A percentile compares a stretch with the other conserved stretches of the same genome.
These are phyloP conservation scores for Talaromyces liani DNA, from an alignment of 495 filamentous ascomycete genomes.

Conservation along the genomic window DNA sequence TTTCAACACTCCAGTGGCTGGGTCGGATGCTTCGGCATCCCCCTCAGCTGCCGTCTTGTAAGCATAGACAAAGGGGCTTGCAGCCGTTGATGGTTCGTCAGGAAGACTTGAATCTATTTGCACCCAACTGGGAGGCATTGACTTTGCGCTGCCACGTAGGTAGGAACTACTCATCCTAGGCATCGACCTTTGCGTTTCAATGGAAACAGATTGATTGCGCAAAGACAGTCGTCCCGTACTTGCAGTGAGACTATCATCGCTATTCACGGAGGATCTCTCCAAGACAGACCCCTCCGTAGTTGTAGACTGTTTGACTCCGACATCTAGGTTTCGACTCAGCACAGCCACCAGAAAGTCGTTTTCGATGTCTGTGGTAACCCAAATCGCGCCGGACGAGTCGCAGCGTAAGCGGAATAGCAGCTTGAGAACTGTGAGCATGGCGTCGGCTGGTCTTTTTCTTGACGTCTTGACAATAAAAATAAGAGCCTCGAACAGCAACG, in stretches of 20 bases:
- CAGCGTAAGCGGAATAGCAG: slow-evolving; percentile 78
- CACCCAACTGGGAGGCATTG: slow-evolving; percentile 49
- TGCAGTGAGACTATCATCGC: slow-evolving; percentile 9
- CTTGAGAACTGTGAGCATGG: slow-evolving; percentile 74
- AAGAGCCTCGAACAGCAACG: slow-evolving; percentile 32
- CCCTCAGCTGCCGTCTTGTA: slow-evolving; percentile 14
- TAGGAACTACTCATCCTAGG: slow-evolving; percentile 14
- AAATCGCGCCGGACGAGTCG: slow-evolving; percentile 66
- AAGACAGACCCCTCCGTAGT: background rate
- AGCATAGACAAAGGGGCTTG: slow-evolving; percentile 39
- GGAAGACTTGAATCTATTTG: slow-evolving; percentile 43
- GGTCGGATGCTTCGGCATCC: slow-evolving; percentile 18
- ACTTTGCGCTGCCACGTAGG: slow-evolving; percentile 29
- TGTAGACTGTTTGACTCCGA: slow-evolving; percentile 19
- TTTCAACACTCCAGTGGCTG: slow-evolving; percentile 39
- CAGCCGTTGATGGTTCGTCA: slow-evolving; percentile 38
- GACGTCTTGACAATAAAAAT: slow-evolving; percentile 21
- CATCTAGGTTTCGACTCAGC: slow-evolving; percentile 57
- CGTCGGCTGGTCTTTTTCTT: slow-evolving; percentile 44
- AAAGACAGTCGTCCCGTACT: slow-evolving; percentile 3
- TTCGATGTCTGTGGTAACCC: slow-evolving; percentile 57
- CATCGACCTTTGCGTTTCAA: background rate
- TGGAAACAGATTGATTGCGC: slow-evolving; percentile 11
- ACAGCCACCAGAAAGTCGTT: slow-evolving; percentile 62
- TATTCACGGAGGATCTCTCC: slow-evolving; percentile 14